A percentile compares a stretch with the other conserved stretches of the same genome.
Evolutionary conservation across 768 basidiomycete genomes (phyloP).

Genomic region (Xerocomus brunneocitrinus): DNA sequence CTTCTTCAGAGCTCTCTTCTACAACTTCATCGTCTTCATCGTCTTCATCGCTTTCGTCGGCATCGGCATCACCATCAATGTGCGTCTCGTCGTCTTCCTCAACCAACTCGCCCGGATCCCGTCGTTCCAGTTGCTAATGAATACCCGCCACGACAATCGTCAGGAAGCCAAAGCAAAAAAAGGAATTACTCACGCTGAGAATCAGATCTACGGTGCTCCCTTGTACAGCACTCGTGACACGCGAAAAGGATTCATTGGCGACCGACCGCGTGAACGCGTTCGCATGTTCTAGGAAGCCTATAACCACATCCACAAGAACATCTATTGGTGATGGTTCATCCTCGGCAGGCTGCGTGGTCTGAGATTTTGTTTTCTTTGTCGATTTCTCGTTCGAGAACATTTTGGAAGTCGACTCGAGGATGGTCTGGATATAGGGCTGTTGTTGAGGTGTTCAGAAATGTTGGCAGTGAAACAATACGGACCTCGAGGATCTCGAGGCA

Average conservation of each 20-base stretch:
- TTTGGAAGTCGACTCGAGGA: slow-evolving; percentile 53
- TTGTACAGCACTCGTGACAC: slow-evolving; percentile 62
- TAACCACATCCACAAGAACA: slow-evolving; percentile 81
- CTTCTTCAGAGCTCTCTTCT: slow-evolving; percentile 32
- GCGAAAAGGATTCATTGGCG: slow-evolving; percentile 74
- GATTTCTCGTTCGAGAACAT: slow-evolving; percentile 43
- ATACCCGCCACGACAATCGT: neutral
- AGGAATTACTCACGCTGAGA: slow-evolving; percentile 55
- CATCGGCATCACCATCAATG: slow-evolving; percentile 14
- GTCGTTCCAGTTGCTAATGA: slow-evolving; percentile 77
- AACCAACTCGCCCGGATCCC: slow-evolving; percentile 52
- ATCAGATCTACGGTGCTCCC: slow-evolving; percentile 77
- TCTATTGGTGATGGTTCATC: slow-evolving; percentile 64
- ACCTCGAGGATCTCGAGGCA: slow-evolving; percentile 64
- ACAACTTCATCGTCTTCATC: too few species aligned
- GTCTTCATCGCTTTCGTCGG: slow-evolving; percentile 24
- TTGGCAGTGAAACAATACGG: slow-evolving; percentile 4
- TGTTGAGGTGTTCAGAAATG: neutral
- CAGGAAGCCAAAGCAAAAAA: neutral
- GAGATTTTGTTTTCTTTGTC: slow-evolving; percentile 35
- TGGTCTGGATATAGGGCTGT: slow-evolving; percentile 41
- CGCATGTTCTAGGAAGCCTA: slow-evolving; percentile 83
- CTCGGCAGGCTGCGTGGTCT: slow-evolving; percentile 5
- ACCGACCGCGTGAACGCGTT: slow-evolving; percentile 76
- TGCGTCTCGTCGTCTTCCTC: slow-evolving; percentile 42